Evolutionary conservation across 768 basidiomycete species (phyloP).

Genomic region (Strobilomyces dryophilus): DNA sequence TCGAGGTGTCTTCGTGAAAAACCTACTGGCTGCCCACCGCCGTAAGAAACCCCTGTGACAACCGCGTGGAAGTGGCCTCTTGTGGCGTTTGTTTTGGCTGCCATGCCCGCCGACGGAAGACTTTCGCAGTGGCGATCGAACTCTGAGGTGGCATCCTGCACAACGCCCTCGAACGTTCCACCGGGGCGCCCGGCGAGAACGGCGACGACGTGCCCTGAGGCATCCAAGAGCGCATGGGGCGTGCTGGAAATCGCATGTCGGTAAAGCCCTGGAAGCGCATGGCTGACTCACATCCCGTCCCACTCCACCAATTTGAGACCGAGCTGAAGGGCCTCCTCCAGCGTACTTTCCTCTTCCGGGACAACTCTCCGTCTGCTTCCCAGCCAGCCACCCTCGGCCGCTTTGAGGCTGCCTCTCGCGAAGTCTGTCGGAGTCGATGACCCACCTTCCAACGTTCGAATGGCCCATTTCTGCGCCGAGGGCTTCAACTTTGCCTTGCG

Average conservation of each 20-base stretch:
- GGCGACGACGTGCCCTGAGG: too few relatives aligned
- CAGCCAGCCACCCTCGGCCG: slow-evolving; percentile 1
- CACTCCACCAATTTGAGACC: not conserved
- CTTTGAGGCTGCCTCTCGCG: not conserved
- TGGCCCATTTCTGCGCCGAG: not conserved
- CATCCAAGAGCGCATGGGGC: not conserved
- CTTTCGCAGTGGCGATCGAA: too few relatives aligned
- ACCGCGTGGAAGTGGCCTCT: too few relatives aligned
- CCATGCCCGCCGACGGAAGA: too few relatives aligned
- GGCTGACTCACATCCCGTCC: slow-evolving; percentile 1
- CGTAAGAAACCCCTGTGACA: too few relatives aligned
- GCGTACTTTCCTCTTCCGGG: not conserved
- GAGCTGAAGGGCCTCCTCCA: not conserved
- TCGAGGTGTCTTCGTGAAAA: too few relatives aligned
- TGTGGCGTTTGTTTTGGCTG: too few relatives aligned
- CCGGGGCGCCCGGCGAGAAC: too few relatives aligned
- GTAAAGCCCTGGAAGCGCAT: not conserved
- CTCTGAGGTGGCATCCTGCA: too few relatives aligned
- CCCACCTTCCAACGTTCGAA: too few relatives aligned
- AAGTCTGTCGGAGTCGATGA: not conserved
- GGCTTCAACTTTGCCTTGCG: not conserved
- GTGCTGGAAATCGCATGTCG: not conserved
- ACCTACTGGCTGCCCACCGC: too few relatives aligned
- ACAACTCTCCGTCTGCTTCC: not conserved
- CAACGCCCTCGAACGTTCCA: too few relatives aligned